Conservation (phyloP, 129 eudicot species). For the Deinandra increscens region DNA sequence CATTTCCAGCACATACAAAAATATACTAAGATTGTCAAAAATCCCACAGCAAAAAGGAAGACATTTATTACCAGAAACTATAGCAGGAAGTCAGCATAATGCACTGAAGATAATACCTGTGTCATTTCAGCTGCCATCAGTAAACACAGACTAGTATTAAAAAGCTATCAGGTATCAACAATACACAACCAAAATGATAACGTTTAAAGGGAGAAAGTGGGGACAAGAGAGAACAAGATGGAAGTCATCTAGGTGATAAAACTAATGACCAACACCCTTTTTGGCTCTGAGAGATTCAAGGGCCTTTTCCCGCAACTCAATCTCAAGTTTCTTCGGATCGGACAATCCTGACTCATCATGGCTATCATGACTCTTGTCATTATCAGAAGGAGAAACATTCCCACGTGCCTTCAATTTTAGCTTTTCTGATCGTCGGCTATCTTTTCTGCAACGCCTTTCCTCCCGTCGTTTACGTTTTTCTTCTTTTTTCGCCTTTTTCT, state of each 20-base stretch:
- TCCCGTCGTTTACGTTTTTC: conserved; percentile 68
- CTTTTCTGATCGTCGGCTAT: conserved; percentile 60
- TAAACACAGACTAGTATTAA: conserved; percentile 77
- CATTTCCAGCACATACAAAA: conserved; percentile 18
- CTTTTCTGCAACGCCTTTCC: conserved; percentile 74
- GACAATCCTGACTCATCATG: conserved; percentile 46
- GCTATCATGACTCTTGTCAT: conserved; percentile 41
- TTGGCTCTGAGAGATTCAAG: conserved; percentile 87
- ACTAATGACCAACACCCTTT: conserved; percentile 66
- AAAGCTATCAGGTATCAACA: conserved; percentile 33
- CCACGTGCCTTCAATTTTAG: conserved; percentile 51
- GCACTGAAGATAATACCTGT: conserved; percentile 83
- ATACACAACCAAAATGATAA: conserved; percentile 39
- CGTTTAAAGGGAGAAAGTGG: conserved; percentile 16
- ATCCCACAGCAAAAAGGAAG: conserved; percentile 52
- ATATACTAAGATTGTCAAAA: neutral
- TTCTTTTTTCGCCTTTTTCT: conserved; percentile 67
- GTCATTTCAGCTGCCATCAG: conserved; percentile 95
- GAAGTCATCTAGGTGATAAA: conserved; percentile 22
- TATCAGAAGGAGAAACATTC: conserved; percentile 49
- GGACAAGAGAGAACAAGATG: conserved; percentile 23
- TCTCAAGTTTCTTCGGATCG: conserved; percentile 84
- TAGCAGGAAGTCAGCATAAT: conserved; percentile 81
- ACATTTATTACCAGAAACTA: conserved; percentile 70
- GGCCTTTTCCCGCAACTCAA: conserved; percentile 86